Conservation (phyloP, 1,139 yeast species). For the Debaryomyces robertsiae region DNA sequence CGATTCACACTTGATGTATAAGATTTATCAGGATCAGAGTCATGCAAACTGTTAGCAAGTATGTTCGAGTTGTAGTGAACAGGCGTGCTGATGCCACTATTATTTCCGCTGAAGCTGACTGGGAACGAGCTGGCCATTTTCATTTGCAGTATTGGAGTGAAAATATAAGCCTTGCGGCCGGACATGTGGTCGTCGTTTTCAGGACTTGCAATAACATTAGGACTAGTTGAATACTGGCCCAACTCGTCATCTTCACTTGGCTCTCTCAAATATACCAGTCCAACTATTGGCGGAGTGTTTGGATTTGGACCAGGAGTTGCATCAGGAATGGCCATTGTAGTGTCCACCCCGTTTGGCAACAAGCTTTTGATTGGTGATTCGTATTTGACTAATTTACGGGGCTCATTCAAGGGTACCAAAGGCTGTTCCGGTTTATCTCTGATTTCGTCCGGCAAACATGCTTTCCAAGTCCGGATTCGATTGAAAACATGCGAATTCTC, state of each 20-base stretch:
- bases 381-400: constrained; percentile 68
- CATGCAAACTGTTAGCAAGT: constrained; percentile 16
- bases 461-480: constrained; percentile 97
- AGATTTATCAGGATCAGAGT: constrained; percentile 18
- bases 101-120: constrained; percentile 13
- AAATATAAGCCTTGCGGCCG: constrained; percentile 44
- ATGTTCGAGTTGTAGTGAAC: constrained; percentile 11
- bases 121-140: constrained; percentile 30
- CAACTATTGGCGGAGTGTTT: constrained; percentile 86
- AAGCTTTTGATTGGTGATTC: constrained; percentile 84
- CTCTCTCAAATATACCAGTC: constrained; percentile 83
- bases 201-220: constrained; percentile 53
- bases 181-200: constrained; percentile 57
- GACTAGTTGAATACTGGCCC: constrained; percentile 66
- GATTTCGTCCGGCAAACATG: constrained; percentile 95
- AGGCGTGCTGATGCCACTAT: constrained; percentile 12
- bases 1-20: constrained; percentile 20
- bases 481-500: constrained; percentile 88
- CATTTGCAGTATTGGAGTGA: constrained; percentile 51
- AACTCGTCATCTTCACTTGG: constrained; percentile 75
- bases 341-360: constrained; percentile 71
- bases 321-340: constrained; percentile 76
- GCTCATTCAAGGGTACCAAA: constrained; percentile 51
- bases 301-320: constrained; percentile 76
- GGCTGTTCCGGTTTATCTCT: constrained; percentile 86